Evolutionary conservation across 805 yeast species (phyloP).

Genomic region (Hanseniaspora pseudoguilliermondii): DNA sequence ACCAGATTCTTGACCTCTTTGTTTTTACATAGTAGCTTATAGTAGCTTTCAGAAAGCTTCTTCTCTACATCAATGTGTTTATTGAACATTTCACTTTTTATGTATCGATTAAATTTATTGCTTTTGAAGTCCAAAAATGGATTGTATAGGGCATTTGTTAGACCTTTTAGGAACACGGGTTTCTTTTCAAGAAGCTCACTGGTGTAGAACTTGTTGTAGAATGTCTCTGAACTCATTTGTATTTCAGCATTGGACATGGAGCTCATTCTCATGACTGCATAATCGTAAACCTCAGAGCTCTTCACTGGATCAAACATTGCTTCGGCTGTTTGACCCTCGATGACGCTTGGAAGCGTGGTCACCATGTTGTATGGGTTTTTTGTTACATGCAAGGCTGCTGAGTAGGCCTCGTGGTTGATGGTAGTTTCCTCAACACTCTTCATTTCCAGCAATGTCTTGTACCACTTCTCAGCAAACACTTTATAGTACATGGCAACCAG

Average conservation of each 20-base stretch:
- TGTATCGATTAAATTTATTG: neutral
- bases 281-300: constrained; percentile 15
- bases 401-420: constrained; percentile 55
- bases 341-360: constrained; percentile 16
- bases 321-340: constrained; percentile 15
- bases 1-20: neutral
- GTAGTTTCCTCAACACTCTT: constrained; percentile 45
- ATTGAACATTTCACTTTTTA: neutral
- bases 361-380: constrained; percentile 35
- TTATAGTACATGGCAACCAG: constrained; percentile 45
- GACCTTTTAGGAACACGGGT: neutral
- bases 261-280: neutral
- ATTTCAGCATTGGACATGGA: constrained; percentile 1
- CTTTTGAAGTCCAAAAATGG: neutral
- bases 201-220: neutral
- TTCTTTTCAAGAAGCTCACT: neutral
- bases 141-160: neutral
- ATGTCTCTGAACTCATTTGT: neutral
- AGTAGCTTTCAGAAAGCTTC: neutral
- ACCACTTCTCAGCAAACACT: constrained; percentile 43
- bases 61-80: constrained; percentile 1
- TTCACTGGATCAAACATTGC: constrained; percentile 29
- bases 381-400: constrained; percentile 43
- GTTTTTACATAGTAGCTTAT: neutral
- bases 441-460: constrained; percentile 49